Conservation (phyloP, 1,284 basidiomycete species). For the Microbotryum saponariae region DNA sequence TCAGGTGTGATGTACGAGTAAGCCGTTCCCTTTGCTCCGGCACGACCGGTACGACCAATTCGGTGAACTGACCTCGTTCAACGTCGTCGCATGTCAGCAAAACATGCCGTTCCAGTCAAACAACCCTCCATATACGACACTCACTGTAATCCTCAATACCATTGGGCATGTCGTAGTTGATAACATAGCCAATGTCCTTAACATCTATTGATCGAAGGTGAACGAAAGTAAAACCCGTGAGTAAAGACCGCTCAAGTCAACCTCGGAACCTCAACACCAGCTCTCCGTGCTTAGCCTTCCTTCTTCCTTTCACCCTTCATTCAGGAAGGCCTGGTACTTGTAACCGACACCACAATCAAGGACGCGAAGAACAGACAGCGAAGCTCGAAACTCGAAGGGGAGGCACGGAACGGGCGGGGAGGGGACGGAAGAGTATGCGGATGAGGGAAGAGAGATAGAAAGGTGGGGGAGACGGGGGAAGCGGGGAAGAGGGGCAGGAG, state of each 20-base stretch:
- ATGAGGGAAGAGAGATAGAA: constrained; percentile 4
- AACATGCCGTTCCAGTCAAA: constrained; percentile 5
- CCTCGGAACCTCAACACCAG: neutral
- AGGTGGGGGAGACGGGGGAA: constrained; percentile 22
- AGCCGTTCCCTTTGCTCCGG: constrained; percentile 67
- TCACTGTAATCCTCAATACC: constrained; percentile 36
- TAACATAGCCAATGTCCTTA: constrained; percentile 88
- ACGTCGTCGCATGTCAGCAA: neutral
- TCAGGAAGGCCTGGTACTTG: neutral
- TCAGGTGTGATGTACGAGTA: constrained; percentile 79
- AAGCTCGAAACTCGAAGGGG: neutral
- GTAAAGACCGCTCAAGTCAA: neutral
- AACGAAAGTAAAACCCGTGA: neutral
- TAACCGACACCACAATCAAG: neutral
- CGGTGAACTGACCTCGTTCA: constrained; percentile 79
- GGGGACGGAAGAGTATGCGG: too few relatives aligned
- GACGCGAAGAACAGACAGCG: neutral
- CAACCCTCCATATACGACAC: neutral
- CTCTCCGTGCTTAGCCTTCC: too few relatives aligned
- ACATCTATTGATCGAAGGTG: constrained; percentile 56
- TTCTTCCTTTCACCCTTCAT: too few relatives aligned
- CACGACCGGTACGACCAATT: constrained; percentile 68
- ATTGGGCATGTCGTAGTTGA: constrained; percentile 41
- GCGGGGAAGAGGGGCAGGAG: constrained; percentile 38
- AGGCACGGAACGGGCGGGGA: neutral